Evolutionary conservation across 2,329 filamentous ascomycete species (phyloP).

Genomic region (Capronia epimyces): DNA sequence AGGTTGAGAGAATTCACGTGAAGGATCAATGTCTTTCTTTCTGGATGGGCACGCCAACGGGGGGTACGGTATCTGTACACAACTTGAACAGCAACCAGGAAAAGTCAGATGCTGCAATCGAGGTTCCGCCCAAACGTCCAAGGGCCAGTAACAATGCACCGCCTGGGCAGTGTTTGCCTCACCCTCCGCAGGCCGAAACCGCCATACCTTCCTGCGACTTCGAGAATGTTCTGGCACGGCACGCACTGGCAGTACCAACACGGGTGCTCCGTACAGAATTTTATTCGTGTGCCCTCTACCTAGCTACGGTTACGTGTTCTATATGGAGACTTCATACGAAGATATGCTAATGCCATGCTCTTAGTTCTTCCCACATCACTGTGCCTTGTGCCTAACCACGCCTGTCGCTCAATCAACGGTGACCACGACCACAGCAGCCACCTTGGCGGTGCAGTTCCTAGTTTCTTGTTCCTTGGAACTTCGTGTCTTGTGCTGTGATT

Average conservation of each 20-base stretch:
- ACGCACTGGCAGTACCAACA: too few relatives aligned
- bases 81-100: not conserved
- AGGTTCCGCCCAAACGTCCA: slow-evolving; percentile 2
- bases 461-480: too few relatives aligned
- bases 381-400: not conserved
- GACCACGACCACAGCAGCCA: not conserved
- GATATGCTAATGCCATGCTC: too few relatives aligned
- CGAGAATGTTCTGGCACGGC: slow-evolving; percentile 14
- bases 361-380: not conserved
- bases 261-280: not conserved
- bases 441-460: too few relatives aligned
- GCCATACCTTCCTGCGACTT: slow-evolving; percentile 2
- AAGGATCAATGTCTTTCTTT: slow-evolving; percentile 1
- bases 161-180: not conserved
- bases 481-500: too few relatives aligned
- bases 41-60: not conserved
- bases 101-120: not conserved
- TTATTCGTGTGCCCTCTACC: not conserved
- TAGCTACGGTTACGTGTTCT: too few relatives aligned
- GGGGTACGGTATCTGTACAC: too few relatives aligned
- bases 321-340: too few relatives aligned
- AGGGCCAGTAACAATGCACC: not conserved
- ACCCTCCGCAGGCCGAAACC: not conserved
- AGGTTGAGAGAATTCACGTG: not conserved
- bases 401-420: not conserved